A percentile compares a stretch with the other conserved stretches of the same genome.
These are phyloP conservation scores for Phytophthora tentaculata DNA, from an alignment of 352 stramenopile species.

Conservation along the genomic window DNA sequence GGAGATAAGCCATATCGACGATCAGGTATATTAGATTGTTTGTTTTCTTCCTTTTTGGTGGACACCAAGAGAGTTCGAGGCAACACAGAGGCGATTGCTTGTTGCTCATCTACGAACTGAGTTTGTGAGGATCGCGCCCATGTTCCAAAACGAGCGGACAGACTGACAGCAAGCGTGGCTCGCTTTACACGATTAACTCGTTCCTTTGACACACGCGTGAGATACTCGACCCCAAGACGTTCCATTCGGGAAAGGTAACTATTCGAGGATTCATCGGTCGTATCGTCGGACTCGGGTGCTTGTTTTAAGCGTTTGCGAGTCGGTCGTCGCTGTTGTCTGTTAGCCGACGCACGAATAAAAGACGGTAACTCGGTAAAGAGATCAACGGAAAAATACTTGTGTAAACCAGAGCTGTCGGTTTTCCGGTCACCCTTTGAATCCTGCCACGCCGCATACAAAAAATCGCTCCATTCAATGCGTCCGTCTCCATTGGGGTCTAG, in stretches of 20 bases:
- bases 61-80: background rate
- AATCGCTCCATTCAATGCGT: constrained; percentile 56
- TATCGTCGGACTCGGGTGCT: background rate
- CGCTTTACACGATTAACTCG: constrained; percentile 31
- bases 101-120: constrained; percentile 1
- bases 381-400: constrained; percentile 47
- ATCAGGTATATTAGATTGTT: constrained; percentile 1
- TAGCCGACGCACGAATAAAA: constrained; percentile 34
- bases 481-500: constrained; percentile 48
- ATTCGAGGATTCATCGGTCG: background rate
- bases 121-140: constrained; percentile 11
- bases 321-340: constrained; percentile 13
- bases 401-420: constrained; percentile 11
- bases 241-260: constrained; percentile 47
- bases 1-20: constrained; percentile 36
- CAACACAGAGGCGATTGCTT: background rate
- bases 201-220: constrained; percentile 48
- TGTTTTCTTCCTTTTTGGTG: constrained; percentile 5
- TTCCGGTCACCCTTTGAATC: constrained; percentile 24
- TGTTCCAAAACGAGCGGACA: constrained; percentile 13
- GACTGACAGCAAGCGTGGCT: constrained; percentile 9
- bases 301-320: background rate
- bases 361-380: constrained; percentile 50
- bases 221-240: constrained; percentile 45
- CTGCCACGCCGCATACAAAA: constrained; percentile 44